Evolutionary conservation across 2,329 filamentous ascomycete genomes (phyloP).

Genomic region (Bipolaris victoriae): DNA sequence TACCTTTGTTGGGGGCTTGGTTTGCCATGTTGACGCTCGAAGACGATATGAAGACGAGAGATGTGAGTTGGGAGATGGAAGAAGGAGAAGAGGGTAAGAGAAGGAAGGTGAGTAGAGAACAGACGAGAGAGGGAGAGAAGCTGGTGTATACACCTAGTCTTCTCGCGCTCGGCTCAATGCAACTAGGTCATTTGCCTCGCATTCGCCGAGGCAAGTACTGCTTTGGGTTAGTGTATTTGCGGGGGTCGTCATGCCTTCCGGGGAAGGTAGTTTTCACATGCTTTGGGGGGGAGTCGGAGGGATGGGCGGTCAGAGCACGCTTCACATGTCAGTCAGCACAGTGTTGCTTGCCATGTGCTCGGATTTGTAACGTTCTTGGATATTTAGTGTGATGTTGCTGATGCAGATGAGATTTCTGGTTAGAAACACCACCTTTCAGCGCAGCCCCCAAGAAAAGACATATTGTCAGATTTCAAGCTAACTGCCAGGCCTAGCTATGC

Average conservation of each 20-base stretch:
- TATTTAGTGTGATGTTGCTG: conserved; percentile 3
- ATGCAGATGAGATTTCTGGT: neutral
- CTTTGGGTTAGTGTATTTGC: conserved; percentile 19
- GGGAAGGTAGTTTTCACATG: conserved; percentile 30
- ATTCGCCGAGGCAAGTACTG: conserved; percentile 23
- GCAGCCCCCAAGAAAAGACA: too few relatives aligned
- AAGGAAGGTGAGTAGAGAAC: neutral
- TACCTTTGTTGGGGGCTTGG: conserved; percentile 42
- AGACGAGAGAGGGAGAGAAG: neutral
- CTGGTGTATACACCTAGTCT: neutral
- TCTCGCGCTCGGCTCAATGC: neutral
- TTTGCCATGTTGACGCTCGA: conserved; percentile 42
- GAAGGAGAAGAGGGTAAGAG: conserved; percentile 2
- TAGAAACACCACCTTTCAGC: neutral
- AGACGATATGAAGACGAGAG: conserved; percentile 5
- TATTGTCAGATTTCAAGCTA: neutral
- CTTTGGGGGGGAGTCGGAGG: conserved; percentile 3
- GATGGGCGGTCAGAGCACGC: neutral
- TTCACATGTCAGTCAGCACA: conserved; percentile 14
- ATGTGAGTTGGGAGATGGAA: conserved; percentile 8
- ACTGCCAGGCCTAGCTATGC: neutral
- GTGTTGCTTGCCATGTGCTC: conserved; percentile 5
- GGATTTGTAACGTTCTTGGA: neutral
- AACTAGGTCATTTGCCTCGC: conserved; percentile 22
- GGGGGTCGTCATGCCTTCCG: conserved; percentile 23